Percentiles rank a stretch among this genome's conserved stretches.
phyloP scores from a whole-genome alignment of 169 alveolate species.

The Amoebophrya sp. region DNA sequence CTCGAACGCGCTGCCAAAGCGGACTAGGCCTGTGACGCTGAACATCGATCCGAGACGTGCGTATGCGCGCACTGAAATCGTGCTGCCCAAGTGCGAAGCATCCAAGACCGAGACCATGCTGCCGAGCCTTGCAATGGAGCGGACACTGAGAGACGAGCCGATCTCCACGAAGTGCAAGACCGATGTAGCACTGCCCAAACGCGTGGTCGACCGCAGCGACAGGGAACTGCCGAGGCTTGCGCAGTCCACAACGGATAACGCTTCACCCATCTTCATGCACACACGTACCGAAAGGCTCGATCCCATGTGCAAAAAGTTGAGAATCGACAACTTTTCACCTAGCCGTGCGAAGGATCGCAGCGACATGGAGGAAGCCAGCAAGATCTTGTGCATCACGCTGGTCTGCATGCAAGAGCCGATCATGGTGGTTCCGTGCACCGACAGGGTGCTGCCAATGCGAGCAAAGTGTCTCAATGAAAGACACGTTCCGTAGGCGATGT shows the following conservation, averaged over 20 bases:
- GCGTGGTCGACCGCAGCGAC: not conserved
- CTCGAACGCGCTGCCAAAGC: not conserved
- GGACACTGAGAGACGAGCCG: not conserved
- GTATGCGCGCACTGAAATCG: not conserved
- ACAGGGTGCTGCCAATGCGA: conserved; percentile 26
- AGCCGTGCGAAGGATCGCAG: conserved; percentile 9
- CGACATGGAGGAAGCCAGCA: not conserved
- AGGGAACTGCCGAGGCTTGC: not conserved
- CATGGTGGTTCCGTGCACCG: not conserved
- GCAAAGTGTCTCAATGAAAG: not conserved
- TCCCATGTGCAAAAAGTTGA: not conserved
- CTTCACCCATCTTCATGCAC: not conserved
- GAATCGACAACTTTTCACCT: not conserved
- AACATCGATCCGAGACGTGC: not conserved
- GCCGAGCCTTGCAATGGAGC: not conserved
- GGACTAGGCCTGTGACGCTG: not conserved
- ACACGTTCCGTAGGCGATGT: not conserved
- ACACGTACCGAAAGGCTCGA: conserved; percentile 9
- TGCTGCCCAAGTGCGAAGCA: not conserved
- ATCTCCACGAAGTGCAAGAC: not conserved
- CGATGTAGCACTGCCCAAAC: not conserved
- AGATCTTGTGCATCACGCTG: not conserved
- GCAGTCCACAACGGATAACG: not conserved
- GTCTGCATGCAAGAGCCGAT: not conserved
- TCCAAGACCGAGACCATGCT: not conserved